These are phyloP conservation scores for Kodamaea ohmeri DNA, from an alignment of 1,139 yeast genomes.

Conservation along the genomic window DNA sequence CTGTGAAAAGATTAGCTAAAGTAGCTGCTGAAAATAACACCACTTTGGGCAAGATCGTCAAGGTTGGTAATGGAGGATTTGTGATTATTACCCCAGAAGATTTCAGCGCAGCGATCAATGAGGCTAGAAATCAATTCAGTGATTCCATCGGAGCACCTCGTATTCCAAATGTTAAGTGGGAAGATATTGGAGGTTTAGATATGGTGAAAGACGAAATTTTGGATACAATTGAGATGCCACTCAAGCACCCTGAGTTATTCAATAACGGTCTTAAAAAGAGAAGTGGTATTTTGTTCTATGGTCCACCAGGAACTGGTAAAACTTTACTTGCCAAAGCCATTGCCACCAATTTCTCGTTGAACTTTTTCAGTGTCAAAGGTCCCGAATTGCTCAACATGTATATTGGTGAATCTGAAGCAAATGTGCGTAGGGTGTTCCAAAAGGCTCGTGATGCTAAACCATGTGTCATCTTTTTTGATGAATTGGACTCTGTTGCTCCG, in stretches of 20 bases:
- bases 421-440: constrained; percentile 90
- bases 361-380: constrained; percentile 93
- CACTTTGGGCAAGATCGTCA: constrained; percentile 27
- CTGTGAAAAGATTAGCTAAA: constrained; percentile 49
- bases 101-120: constrained; percentile 69
- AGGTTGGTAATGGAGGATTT: constrained; percentile 50
- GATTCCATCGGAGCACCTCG: constrained; percentile 97
- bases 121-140: constrained; percentile 83
- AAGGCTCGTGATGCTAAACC: constrained; percentile 95
- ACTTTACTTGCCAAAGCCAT: constrained; percentile 93
- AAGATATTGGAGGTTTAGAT: constrained; percentile 90
- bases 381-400: constrained; percentile 95
- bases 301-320: constrained; percentile 98
- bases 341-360: constrained; percentile 89
- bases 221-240: constrained; percentile 94
- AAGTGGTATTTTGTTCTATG: constrained; percentile 91
- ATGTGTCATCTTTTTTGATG: constrained; percentile 95
- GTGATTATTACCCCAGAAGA: constrained; percentile 60
- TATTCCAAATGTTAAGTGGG: constrained; percentile 94
- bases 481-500: constrained; percentile 95
- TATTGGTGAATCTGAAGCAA: constrained; percentile 97
- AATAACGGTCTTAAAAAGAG: constrained; percentile 86
- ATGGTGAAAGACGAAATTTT: constrained; percentile 85
- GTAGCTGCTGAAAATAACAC: constrained; percentile 18
- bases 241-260: constrained; percentile 88